These are phyloP conservation scores for Thalassiosira gravida DNA, from an alignment of 352 stramenopile genomes.

Conservation along the genomic window DNA sequence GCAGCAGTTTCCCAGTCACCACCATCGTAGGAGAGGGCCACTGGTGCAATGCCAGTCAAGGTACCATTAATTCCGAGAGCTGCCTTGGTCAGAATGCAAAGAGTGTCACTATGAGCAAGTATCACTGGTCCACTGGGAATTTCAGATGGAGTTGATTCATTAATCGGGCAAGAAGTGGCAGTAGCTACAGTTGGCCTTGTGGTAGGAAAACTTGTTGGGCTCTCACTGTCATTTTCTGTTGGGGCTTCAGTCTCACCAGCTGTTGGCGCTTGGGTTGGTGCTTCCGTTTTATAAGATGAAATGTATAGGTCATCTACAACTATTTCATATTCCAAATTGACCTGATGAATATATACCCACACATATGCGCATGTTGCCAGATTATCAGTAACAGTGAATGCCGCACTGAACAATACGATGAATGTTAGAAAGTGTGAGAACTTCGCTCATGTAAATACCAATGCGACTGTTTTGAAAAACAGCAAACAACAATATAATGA, in stretches of 20 bases:
- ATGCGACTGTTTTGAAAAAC: no score
- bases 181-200: constrained; percentile 45
- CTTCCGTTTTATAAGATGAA: constrained; percentile 7
- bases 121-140: constrained; percentile 45
- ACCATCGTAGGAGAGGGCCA: constrained; percentile 63
- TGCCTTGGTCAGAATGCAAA: constrained; percentile 66
- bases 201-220: constrained; percentile 40
- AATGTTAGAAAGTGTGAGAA: background rate
- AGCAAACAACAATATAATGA: no score
- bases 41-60: constrained; percentile 46
- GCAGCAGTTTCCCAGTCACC: constrained; percentile 54
- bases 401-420: background rate
- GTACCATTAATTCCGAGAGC: constrained; percentile 29
- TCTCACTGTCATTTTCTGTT: constrained; percentile 11
- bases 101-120: constrained; percentile 27
- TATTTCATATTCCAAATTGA: constrained; percentile 23
- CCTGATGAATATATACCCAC: constrained; percentile 34
- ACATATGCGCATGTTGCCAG: constrained; percentile 52
- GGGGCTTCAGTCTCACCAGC: background rate
- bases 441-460: background rate
- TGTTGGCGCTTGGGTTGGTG: constrained; percentile 40
- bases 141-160: constrained; percentile 12
- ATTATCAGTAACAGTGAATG: constrained; percentile 41
- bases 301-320: constrained; percentile 60
- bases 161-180: constrained; percentile 41